Conservation (phyloP, 1,139 yeast genomes). For the Zygotorulaspora mrakii region DNA sequence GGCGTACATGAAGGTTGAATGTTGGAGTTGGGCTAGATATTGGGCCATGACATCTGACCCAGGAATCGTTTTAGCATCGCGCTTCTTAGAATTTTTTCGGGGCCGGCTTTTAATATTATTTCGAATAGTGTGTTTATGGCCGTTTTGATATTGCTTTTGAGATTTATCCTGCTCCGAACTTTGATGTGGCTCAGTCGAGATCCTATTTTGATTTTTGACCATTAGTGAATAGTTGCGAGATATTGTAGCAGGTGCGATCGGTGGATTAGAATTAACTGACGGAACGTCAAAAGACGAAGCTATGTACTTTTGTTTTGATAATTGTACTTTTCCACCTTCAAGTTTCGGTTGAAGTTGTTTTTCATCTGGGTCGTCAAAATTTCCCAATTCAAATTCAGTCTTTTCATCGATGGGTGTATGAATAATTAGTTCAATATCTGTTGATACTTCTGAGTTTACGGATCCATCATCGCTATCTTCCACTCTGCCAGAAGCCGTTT, state of each 20-base stretch:
- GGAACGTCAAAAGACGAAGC: conserved; percentile 7
- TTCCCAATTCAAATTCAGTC: not conserved
- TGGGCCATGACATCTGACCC: conserved; percentile 79
- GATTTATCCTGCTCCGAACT: not conserved
- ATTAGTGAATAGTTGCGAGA: conserved; percentile 15
- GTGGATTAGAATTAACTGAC: conserved; percentile 18
- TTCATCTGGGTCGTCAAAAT: not conserved
- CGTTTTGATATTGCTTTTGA: not conserved
- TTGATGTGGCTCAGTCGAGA: conserved; percentile 3
- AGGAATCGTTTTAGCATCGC: conserved; percentile 42
- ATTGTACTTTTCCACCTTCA: not conserved
- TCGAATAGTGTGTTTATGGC: conserved; percentile 1
- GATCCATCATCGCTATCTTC: conserved; percentile 1
- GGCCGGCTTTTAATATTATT: conserved; percentile 4
- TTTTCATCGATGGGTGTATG: conserved; percentile 14
- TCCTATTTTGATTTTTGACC: conserved; percentile 9
- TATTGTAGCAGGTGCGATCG: conserved; percentile 22
- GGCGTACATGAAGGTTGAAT: conserved; percentile 55
- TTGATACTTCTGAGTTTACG: conserved; percentile 7
- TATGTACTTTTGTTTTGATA: not conserved
- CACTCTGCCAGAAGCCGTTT: not conserved
- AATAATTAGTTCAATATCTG: conserved; percentile 29
- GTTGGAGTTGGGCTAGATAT: conserved; percentile 67
- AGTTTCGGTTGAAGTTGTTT: not conserved
- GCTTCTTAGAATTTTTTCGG: conserved; percentile 13